These are phyloP conservation scores for Thinopyrum elongatum DNA, from an alignment of 176 grass and related monocot species.

Conservation along the genomic window DNA sequence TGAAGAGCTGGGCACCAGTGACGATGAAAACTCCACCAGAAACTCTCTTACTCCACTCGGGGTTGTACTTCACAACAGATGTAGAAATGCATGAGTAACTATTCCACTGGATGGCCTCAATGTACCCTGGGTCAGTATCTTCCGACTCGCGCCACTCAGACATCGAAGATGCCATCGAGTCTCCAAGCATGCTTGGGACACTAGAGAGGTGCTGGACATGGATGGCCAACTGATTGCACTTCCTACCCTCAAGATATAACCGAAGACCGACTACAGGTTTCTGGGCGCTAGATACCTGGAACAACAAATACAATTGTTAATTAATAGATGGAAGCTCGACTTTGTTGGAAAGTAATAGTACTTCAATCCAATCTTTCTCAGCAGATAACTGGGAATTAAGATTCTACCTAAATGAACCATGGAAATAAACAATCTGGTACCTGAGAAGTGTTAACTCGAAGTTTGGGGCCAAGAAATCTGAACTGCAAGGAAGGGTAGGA, in stretches of 20 bases:
- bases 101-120: conserved; percentile 88
- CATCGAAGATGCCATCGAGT: conserved; percentile 31
- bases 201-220: conserved; percentile 97
- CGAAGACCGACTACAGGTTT: conserved; percentile 77
- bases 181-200: conserved; percentile 84
- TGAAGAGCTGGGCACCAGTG: conserved; percentile 81
- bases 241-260: conserved; percentile 85
- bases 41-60: conserved; percentile 61
- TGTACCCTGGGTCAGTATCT: conserved; percentile 59
- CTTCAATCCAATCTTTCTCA: not conserved
- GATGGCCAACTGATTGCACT: conserved; percentile 91
- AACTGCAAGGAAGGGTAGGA: conserved; percentile 80
- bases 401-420: not conserved
- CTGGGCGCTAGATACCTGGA: conserved; percentile 69
- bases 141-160: conserved; percentile 80
- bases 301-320: not conserved
- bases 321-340: not conserved
- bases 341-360: not conserved
- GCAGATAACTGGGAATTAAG: not conserved
- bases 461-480: conserved; percentile 86
- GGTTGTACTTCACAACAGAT: conserved; percentile 51
- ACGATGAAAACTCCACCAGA: conserved; percentile 79
- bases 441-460: conserved; percentile 91
- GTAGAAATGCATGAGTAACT: conserved; percentile 82
- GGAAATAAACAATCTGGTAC: conserved; percentile 38